Evolutionary conservation across 1,139 yeast species (phyloP), one percentile per base, ranked within the genome.

Genomic region (Yamadazyma membranifaciens): DNA sequence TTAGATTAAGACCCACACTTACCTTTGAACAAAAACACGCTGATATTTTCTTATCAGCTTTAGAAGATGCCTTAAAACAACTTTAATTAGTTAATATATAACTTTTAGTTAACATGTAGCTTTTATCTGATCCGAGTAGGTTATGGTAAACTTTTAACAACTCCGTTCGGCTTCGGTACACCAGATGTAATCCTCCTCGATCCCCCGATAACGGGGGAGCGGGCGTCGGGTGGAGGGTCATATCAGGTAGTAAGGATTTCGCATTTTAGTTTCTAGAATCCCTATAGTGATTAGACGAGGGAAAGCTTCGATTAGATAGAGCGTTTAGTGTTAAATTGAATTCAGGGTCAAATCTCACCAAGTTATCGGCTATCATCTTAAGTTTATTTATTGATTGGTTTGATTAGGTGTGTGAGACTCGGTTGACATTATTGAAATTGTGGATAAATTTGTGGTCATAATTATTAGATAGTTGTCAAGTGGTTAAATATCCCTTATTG

Each of bases 1-100:
- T 86, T 41, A 79, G 95, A 65, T 73, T 85, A 62, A 79, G 95
- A 64, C 95, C 95, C 40, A 73, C 87, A 35, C 70, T 85, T 58
- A 78, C 80, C 20, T 85, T 85, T 58, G 88, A 82, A 65, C 75
- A 82, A 65, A 79, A 80, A 63, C 94, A 85, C 55, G 91, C 87
- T 36, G 87, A 83, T 50, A 64, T 83, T 38, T 70, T 85, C 48
- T 54, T 79, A 43, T 70, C 65, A 3, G 71, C 69, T 11, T 57
- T 78, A 44, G 72, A 70, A 47, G 69, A 65, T 39, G 43, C 38
- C 20, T 33, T 33, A 16, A 38, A 38, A 38, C 14, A 14, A 4
- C 29, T 37, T n/a, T 28, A 35, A 35, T 10, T 31, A 16, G 12
- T 11, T 31, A 31, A 31, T n/a, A n/a, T n/a, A n/a, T n/a, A n/a